These are phyloP conservation scores for Sophora flavescens DNA, from an alignment of 306 rosid genomes.

Conservation along the genomic window DNA sequence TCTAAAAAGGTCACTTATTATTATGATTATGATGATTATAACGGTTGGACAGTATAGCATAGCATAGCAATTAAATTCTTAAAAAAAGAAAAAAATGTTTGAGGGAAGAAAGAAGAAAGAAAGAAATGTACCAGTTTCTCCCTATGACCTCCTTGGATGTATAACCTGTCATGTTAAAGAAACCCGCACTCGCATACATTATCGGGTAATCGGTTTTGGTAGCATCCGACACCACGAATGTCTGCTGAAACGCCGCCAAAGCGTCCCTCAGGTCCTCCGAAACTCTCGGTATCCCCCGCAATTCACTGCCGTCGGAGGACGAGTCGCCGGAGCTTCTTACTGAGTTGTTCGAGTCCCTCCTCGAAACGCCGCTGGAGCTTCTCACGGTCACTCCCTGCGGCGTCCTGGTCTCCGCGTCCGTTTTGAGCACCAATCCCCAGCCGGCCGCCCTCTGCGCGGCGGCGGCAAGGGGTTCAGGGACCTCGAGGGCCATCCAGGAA, in stretches of 20 bases:
- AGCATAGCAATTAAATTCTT: no score
- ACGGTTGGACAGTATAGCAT: no score
- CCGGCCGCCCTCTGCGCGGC: slow-evolving; percentile 92
- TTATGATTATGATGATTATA: no score
- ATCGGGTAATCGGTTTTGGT: slow-evolving; percentile 93
- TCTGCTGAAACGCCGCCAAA: slow-evolving; percentile 86
- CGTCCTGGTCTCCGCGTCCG: slow-evolving; percentile 82
- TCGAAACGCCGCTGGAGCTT: slow-evolving; percentile 69
- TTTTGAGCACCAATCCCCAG: slow-evolving; percentile 92
- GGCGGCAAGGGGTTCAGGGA: neutral
- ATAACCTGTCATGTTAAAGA: slow-evolving; percentile 95
- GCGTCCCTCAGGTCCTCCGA: slow-evolving; percentile 89
- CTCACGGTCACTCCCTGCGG: slow-evolving; percentile 78
- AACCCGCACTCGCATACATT: slow-evolving; percentile 93
- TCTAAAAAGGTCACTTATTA: no score
- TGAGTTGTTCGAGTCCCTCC: slow-evolving; percentile 71
- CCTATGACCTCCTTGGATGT: slow-evolving; percentile 89
- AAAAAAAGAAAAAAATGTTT: no score
- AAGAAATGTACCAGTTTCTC: slow-evolving; percentile 71
- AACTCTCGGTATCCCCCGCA: slow-evolving; percentile 70
- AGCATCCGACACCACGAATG: slow-evolving; percentile 94
- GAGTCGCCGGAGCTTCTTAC: slow-evolving; percentile 75
- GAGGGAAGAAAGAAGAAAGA: neutral
- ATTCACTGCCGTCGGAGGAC: slow-evolving; percentile 60
- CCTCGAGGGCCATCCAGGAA: slow-evolving; percentile 42